A percentile compares a stretch with the other conserved stretches of the same genome.
These are phyloP conservation scores for Verticillium dahliae DNA, from an alignment of 2,329 filamentous ascomycete genomes.

Conservation along the genomic window DNA sequence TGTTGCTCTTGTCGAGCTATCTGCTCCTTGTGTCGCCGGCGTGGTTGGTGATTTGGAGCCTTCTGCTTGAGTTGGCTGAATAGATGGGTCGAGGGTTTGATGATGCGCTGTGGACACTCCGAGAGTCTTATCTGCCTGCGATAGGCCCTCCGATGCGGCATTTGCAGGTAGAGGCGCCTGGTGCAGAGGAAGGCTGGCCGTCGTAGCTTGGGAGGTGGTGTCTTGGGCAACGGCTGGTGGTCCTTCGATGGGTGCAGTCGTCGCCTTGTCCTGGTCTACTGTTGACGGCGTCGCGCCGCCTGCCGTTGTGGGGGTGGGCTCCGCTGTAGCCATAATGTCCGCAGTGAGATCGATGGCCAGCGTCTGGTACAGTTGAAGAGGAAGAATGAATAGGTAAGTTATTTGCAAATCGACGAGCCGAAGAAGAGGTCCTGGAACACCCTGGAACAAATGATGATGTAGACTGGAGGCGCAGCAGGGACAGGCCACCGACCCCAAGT, in stretches of 20 bases:
- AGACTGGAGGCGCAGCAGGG: background rate
- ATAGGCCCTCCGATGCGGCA: background rate
- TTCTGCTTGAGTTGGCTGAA: background rate
- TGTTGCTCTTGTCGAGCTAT: conserved; percentile 6
- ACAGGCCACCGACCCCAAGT: background rate
- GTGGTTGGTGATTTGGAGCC: conserved; percentile 3
- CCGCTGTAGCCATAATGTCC: background rate
- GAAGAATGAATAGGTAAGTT: background rate
- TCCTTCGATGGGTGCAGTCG: background rate
- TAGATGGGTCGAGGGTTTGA: background rate
- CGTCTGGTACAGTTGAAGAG: too few species aligned
- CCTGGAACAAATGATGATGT: background rate
- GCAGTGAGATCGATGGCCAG: background rate
- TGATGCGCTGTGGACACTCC: background rate
- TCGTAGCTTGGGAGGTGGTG: background rate
- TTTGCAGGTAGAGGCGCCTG: background rate
- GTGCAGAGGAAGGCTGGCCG: background rate
- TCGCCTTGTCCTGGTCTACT: background rate
- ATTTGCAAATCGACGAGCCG: background rate
- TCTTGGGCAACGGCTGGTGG: background rate
- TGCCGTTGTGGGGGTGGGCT: background rate
- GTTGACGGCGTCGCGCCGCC: background rate
- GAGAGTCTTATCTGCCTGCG: background rate
- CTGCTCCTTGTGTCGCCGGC: conserved; percentile 4
- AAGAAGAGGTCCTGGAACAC: background rate